These are phyloP conservation scores for Gyromitra esculenta DNA, from an alignment of 2,329 filamentous ascomycete genomes.

Conservation along the genomic window DNA sequence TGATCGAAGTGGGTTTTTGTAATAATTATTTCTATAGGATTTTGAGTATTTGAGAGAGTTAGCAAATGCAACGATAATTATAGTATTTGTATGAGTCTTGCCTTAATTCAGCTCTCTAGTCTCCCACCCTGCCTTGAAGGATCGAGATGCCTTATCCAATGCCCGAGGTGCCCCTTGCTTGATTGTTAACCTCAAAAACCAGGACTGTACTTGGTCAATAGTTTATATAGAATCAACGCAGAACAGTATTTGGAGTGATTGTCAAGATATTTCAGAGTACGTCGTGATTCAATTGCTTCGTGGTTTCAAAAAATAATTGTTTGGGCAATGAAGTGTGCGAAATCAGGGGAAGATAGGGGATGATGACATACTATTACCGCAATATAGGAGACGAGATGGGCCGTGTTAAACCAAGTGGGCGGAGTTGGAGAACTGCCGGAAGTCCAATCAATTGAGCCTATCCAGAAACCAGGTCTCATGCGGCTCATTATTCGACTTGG, in stretches of 20 bases:
- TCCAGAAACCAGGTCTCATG: background rate
- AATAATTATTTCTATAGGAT: background rate
- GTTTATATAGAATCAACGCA: background rate
- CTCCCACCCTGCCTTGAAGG: background rate
- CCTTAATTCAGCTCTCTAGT: slow-evolving; percentile 1
- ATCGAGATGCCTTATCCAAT: background rate
- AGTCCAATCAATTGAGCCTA: background rate
- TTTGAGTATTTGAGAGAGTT: background rate
- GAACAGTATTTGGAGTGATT: background rate
- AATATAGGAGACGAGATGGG: slow-evolving; percentile 25
- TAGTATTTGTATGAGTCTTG: slow-evolving; percentile 12
- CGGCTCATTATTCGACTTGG: background rate
- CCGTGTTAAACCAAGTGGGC: background rate
- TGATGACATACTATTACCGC: slow-evolving; percentile 10
- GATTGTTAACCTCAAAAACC: background rate
- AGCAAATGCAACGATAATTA: slow-evolving; percentile 2
- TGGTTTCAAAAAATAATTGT: background rate
- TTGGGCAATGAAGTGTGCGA: slow-evolving; percentile 7
- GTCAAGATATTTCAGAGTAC: background rate
- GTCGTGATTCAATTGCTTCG: slow-evolving; percentile 12
- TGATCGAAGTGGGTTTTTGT: background rate
- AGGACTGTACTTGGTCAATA: too few species aligned
- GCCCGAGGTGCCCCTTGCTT: background rate
- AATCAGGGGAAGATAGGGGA: slow-evolving; percentile 34
- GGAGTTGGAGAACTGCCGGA: slow-evolving; percentile 16